Conservation (phyloP, 129 eudicot genomes). For the Silybum marianum region DNA sequence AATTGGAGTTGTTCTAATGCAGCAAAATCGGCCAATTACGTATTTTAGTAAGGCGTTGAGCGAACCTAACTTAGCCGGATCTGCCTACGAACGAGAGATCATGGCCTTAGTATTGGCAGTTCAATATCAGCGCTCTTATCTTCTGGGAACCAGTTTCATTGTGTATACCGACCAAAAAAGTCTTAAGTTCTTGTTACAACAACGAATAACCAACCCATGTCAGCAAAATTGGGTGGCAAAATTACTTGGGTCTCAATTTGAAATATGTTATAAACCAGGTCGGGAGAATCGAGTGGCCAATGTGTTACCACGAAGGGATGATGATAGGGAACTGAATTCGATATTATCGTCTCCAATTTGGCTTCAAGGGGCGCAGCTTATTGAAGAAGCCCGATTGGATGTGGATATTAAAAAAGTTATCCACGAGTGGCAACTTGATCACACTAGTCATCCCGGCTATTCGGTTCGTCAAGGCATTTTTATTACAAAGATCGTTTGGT, state of each 20-base stretch:
- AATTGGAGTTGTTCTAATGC: conserved; percentile 12
- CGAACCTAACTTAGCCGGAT: neutral
- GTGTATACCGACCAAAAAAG: neutral
- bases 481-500: neutral
- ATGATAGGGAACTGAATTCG: neutral
- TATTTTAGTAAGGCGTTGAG: neutral
- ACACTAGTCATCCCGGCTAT: neutral
- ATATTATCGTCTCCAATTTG: neutral
- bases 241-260: no score
- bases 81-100: neutral
- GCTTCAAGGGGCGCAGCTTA: neutral
- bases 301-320: neutral
- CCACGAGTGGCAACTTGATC: no score
- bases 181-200: neutral
- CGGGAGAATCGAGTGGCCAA: neutral
- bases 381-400: neutral
- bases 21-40: neutral
- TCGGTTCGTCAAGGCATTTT: neutral
- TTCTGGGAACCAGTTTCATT: neutral
- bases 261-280: neutral
- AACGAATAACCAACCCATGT: neutral
- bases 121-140: neutral
- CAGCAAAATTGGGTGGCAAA: no score
- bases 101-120: neutral
- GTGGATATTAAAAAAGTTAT: no score